These are phyloP conservation scores for Zalaria sp. DNA, from an alignment of 2,329 filamentous ascomycete species.

Conservation along the genomic window DNA sequence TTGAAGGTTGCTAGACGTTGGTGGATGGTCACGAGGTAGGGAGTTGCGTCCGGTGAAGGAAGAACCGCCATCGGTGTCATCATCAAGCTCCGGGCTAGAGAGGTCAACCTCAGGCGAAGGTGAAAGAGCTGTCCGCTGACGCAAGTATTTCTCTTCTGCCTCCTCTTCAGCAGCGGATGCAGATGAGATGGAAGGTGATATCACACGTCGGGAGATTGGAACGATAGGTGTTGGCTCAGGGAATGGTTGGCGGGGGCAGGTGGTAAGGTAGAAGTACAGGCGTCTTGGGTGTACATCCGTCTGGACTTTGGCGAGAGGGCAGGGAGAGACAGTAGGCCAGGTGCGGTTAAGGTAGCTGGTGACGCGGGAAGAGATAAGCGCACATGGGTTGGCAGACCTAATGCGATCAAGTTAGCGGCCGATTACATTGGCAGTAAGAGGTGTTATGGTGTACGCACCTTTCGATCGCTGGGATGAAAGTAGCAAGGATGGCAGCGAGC, in stretches of 20 bases:
- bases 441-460: conserved; percentile 51
- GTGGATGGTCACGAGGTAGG: conserved; percentile 23
- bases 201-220: conserved; percentile 40
- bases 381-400: conserved; percentile 90
- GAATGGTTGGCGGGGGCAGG: conserved; percentile 68
- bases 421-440: conserved; percentile 8
- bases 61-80: conserved; percentile 40
- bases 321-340: conserved; percentile 63
- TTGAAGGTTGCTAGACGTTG: conserved; percentile 27
- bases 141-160: conserved; percentile 45
- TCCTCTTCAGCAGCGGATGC: conserved; percentile 64
- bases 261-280: conserved; percentile 93
- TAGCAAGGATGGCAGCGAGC: conserved; percentile 65
- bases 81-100: conserved; percentile 74
- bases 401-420: conserved; percentile 15
- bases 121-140: conserved; percentile 54
- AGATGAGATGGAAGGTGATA: conserved; percentile 75
- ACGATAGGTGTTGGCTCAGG: conserved; percentile 39
- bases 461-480: conserved; percentile 68
- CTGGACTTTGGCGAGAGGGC: conserved; percentile 83
- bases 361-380: conserved; percentile 86
- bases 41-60: conserved; percentile 42
- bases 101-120: conserved; percentile 90
- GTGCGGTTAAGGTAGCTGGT: conserved; percentile 80
- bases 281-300: conserved; percentile 85